Base-by-base conservation (phyloP, 768 basidiomycete genomes). In the Mycena filopes region DNA sequence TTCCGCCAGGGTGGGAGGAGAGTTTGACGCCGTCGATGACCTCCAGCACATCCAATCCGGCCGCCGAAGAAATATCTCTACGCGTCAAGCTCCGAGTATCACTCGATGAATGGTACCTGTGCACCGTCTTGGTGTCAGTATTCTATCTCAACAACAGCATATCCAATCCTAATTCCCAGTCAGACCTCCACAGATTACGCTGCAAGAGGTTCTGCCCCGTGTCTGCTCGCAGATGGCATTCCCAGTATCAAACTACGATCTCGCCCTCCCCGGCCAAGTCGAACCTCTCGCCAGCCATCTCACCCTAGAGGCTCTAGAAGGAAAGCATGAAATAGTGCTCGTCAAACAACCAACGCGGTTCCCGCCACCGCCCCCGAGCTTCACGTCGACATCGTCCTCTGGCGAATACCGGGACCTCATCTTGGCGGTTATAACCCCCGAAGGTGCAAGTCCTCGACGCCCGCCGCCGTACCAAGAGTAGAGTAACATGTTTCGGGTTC, bases 1-100 rank as follows among this genome's bases (percentile, higher is more conserved):
- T 60, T 43, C 59, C 59, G 2, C 26, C 20, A 1, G 49, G 48
- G 21, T 51, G 59, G 59, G 48, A 51, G 3, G 20, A 51, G 38
- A 4, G 25, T 23, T 20, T 28, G 18, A 6, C 7, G 25, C 40
- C 1, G 1, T 8, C 40, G 38, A 54, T 33, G 33, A 54, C 25
- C 25, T 6, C 38, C 40, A 18, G 11, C 12, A 40, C 18, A 36
- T 20, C 53, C 40, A n/a, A 18, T 41, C 40, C 26, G 9, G 7
- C 42, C 15, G 28, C 13, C 53, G 41, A 55, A 6, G 28, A 43
- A n/a, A 45, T 20, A 53, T 25, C 20, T 12, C 42, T 31, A 13
- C 42, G n/a, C 41, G n/a, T 55, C 5, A 28, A 55, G 4, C 41
- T 55, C 55, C 40, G 41, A 33, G 45, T 55, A 31, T 55, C 28